phyloP scores from a whole-genome alignment of 2,329 filamentous ascomycete genomes.

The Fusarium temperatum region DNA sequence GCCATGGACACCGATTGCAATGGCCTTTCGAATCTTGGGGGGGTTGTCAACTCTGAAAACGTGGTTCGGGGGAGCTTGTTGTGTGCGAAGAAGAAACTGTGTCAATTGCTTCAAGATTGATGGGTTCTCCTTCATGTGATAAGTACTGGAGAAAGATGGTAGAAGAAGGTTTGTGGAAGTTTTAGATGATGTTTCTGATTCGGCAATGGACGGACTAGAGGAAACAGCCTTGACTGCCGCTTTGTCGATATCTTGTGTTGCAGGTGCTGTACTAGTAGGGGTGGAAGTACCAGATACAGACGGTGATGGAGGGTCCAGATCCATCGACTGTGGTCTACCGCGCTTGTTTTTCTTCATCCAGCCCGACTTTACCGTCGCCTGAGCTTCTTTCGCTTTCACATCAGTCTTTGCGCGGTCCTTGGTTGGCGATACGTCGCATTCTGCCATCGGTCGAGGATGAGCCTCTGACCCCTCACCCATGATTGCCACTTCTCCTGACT shows the following conservation, averaged over 20 bases:
- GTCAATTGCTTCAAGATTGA: constrained; percentile 75
- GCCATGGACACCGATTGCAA: constrained; percentile 94
- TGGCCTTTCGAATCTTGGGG: constrained; percentile 80
- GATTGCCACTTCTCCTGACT: constrained; percentile 64
- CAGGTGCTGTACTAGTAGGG: constrained; percentile 25
- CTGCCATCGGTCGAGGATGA: constrained; percentile 59
- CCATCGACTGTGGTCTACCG: constrained; percentile 57
- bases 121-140: constrained; percentile 71
- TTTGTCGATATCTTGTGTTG: constrained; percentile 30
- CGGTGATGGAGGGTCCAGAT: constrained; percentile 52
- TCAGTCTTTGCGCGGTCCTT: constrained; percentile 47
- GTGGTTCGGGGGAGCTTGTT: constrained; percentile 70
- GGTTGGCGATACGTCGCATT: constrained; percentile 52
- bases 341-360: constrained; percentile 56
- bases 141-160: constrained; percentile 75
- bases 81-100: constrained; percentile 64
- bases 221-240: constrained; percentile 23
- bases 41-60: constrained; percentile 75
- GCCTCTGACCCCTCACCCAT: constrained; percentile 66
- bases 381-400: constrained; percentile 45
- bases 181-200: constrained; percentile 58
- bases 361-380: constrained; percentile 41
- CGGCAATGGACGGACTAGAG: constrained; percentile 45
- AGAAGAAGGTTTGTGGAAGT: constrained; percentile 70
- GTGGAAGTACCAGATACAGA: constrained; percentile 39